Evolutionary conservation across 2,329 filamentous ascomycete genomes (phyloP), one percentile per base, ranked within the genome.

Genomic region (Colletotrichum sp.): DNA sequence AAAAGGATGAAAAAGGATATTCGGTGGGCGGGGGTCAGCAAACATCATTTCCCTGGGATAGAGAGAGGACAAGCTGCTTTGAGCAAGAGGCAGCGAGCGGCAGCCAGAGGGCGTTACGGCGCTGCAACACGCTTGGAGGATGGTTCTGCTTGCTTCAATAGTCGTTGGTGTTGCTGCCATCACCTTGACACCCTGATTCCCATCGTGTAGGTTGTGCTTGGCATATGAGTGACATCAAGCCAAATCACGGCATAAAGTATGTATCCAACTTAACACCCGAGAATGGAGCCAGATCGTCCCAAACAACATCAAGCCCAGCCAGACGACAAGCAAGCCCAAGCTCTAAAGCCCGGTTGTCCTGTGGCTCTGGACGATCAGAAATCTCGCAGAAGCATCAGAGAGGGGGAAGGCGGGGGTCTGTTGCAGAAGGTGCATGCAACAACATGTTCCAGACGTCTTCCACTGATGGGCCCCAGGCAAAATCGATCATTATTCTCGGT

Each of bases 371-470:
- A 28, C 6, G 10, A 59, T 21, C 30, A 75, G 64, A 36, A 68
- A 65, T 65, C 28, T 65, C 34, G 34, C 57, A 59, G 26, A 68
- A 34, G 44, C 44, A 68, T 44, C 39, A 16, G 30, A 63, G 68
- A 70, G 36, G 57, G 49, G 52, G 71, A 32, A 49, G 49, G 57
- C 62, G 32, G 62, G 68, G 68, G 72, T 21, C 55, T 15, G 28
- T 21, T 67, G 59, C 59, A 44, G 60, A 70, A 26, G 39, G 44
- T 44, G 26, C 49, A 75, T 36, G 32, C 36, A 39, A 57, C 49
- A 10, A 39, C 64, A 69, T 49, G 70, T 76, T 76, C 70, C 70
- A 76, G 70, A 76, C 64, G 71, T 73, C 62, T 76, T 76, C 70
- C 59, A 64, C 65, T 26, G 39, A 76, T 69, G 74, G 74, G 34